A percentile compares a stretch with the other conserved stretches of the same genome.
These are phyloP conservation scores for Pestalotiopsis sp. DNA, from an alignment of 2,329 filamentous ascomycete genomes.

Conservation along the genomic window DNA sequence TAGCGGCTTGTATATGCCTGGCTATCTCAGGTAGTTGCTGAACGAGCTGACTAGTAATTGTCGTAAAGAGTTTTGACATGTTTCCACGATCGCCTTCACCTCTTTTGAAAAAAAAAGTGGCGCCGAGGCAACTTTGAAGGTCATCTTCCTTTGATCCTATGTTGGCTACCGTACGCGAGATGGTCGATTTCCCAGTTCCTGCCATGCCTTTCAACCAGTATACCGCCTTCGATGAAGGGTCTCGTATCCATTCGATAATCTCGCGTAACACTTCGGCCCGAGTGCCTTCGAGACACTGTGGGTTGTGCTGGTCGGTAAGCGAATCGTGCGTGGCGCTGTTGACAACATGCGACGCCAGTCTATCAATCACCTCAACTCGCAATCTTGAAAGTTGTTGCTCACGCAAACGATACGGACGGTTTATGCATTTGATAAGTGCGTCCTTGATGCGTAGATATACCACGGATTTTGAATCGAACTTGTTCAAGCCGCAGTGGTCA, in stretches of 20 bases:
- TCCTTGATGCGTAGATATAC: too few species aligned
- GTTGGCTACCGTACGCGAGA: conserved; percentile 34
- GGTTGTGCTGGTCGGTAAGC: conserved; percentile 30
- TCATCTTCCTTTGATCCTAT: background rate
- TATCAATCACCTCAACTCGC: too few species aligned
- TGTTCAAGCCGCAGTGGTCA: too few species aligned
- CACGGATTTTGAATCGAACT: too few species aligned
- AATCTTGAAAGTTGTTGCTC: too few species aligned
- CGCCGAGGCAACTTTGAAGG: conserved; percentile 16
- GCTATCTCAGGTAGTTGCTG: conserved; percentile 27
- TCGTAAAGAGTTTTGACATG: conserved; percentile 38
- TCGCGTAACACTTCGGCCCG: conserved; percentile 30
- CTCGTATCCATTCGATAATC: conserved; percentile 20
- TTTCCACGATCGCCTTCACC: conserved; percentile 37
- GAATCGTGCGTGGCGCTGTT: conserved; percentile 20
- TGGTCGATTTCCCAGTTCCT: conserved; percentile 42
- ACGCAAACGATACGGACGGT: too few species aligned
- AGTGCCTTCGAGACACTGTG: conserved; percentile 32
- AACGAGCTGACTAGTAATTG: conserved; percentile 36
- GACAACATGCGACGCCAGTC: too few species aligned
- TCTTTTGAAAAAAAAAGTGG: conserved; percentile 35
- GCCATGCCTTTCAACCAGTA: conserved; percentile 39
- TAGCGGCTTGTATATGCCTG: conserved; percentile 25
- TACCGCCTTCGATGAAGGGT: background rate
- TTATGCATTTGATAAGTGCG: too few species aligned